phyloP scores from a whole-genome alignment of 345 rosid genomes.

The Lepidium sativum region DNA sequence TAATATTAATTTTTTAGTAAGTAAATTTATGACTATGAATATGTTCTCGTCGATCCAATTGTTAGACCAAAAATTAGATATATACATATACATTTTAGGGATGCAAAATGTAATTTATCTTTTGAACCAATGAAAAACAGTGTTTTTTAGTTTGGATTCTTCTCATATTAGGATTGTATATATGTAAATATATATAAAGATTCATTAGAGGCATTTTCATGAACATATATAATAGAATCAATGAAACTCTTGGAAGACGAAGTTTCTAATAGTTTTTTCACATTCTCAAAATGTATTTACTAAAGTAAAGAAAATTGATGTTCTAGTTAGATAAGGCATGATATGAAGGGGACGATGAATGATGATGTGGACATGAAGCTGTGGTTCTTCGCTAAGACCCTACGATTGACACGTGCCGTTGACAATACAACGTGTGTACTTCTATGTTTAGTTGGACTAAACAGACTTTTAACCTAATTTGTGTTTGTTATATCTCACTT shows the following conservation, averaged over 20 bases:
- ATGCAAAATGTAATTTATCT: background rate
- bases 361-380: constrained; percentile 5
- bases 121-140: background rate
- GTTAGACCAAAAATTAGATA: no score
- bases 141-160: background rate
- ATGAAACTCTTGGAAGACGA: no score
- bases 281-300: background rate
- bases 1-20: no score
- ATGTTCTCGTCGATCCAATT: no score
- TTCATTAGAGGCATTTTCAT: no score
- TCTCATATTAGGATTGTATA: background rate
- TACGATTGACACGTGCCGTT: background rate
- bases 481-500: background rate
- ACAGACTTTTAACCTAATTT: constrained; percentile 1
- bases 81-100: background rate
- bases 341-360: background rate
- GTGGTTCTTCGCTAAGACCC: background rate
- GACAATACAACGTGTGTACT: background rate
- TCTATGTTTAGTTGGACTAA: background rate
- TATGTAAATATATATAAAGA: background rate
- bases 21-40: no score
- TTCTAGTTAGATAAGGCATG: background rate
- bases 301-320: no score
- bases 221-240: no score
- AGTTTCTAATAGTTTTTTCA: background rate